phyloP scores from a whole-genome alignment of 192 early-diverging fungal species.

The Backusella tuberculispora region DNA sequence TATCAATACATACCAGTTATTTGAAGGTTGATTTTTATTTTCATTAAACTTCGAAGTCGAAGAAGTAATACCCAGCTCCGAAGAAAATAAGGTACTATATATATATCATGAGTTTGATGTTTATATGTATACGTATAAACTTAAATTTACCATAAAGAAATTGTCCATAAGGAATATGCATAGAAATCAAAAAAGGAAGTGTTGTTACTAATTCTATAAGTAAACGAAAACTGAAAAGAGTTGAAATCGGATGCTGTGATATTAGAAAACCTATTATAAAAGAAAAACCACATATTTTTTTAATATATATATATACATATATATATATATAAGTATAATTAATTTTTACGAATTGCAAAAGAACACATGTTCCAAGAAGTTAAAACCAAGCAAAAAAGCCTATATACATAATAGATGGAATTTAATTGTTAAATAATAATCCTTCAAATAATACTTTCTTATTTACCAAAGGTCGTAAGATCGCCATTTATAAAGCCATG shows the following conservation, averaged over 20 bases:
- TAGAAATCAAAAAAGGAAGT: constrained; percentile 55
- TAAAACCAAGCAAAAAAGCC: constrained; percentile 27
- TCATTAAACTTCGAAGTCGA: constrained; percentile 56
- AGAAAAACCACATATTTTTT: background rate
- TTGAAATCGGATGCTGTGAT: constrained; percentile 21
- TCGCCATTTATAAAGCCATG: constrained; percentile 55
- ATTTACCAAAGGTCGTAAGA: constrained; percentile 46
- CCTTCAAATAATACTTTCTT: background rate
- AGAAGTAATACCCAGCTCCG: constrained; percentile 57
- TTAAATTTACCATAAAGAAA: constrained; percentile 42
- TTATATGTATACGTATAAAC: constrained; percentile 7
- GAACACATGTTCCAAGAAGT: constrained; percentile 34
- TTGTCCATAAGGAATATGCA: constrained; percentile 44
- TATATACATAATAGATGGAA: background rate
- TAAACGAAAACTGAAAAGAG: constrained; percentile 48
- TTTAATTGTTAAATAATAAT: background rate
- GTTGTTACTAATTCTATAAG: constrained; percentile 54
- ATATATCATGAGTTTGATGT: background rate
- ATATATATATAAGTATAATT: background rate
- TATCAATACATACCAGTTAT: constrained; percentile 41
- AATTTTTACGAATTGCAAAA: constrained; percentile 33
- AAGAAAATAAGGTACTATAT: constrained; percentile 61
- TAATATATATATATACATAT: background rate
- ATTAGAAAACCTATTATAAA: constrained; percentile 18
- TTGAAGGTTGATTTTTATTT: constrained; percentile 50